Evolutionary conservation across 768 basidiomycete genomes (phyloP), one percentile per base, ranked within the genome.

Genomic region (Rhodocollybia butyracea): DNA sequence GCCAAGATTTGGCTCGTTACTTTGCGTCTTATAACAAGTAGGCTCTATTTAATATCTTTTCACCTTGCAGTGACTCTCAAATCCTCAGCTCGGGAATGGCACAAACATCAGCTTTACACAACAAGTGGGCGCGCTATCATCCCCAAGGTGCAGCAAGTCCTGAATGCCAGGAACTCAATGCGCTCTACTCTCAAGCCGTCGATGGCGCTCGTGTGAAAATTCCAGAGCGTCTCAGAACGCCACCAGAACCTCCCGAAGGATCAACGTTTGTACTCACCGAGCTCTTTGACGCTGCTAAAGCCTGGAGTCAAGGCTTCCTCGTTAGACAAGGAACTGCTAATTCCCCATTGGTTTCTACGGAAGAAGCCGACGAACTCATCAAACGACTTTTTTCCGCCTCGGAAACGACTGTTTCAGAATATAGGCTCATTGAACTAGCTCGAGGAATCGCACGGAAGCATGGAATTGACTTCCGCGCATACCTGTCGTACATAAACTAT

Each of bases 81-180:
- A n/a, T n/a, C n/a, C n/a, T n/a, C n/a, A 86, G 85, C 24, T 76
- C 81, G 40, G 76, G 82, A 3, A 75, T 87, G 17, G 86, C 83
- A 0, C 74, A 74, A 47, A 78, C 85, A 1, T 73, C 81, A 1
- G 73, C 79, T 11, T 68, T 88, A 15, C 85, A 87, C 55, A 72
- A 73, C 2, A 80, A 81, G 64, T 88, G 86, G 86, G 76, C 78
- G 46, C 75, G 79, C 2, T 70, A 68, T 39, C 81, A 76, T 54
- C 76, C 80, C 0, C 65, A 76, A 46, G 85, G 85, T 27, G 85
- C 85, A 0, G 69, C 86, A 59, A 79, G 81, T 60, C 67, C 77
- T 0, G 80, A 88, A 68, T 88, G 85, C 59, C 86, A 87, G 60
- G 85, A 88, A 61, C 71, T 88, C 24, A 88, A 87, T 57, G 86